Evolutionary conservation across 371 early-diverging fungal species (phyloP).

Genomic region (Nematocida displodere): DNA sequence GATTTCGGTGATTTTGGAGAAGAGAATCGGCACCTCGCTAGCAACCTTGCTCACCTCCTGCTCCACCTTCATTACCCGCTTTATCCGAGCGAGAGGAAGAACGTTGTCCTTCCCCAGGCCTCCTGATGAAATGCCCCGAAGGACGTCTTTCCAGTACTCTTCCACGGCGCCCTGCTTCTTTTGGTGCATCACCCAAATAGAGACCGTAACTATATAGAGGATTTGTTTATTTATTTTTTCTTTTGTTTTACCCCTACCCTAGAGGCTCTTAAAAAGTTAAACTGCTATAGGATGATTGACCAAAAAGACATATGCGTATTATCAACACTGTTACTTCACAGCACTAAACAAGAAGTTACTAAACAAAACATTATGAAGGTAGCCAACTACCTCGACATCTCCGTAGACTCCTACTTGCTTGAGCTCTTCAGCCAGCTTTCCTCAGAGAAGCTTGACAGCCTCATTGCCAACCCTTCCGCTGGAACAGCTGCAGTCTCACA

Average conservation of each 20-base stretch:
- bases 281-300: slow-evolving; percentile 54
- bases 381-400: slow-evolving; percentile 18
- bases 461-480: slow-evolving; percentile 41
- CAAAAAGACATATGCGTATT: slow-evolving; percentile 55
- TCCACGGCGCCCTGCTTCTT: slow-evolving; percentile 36
- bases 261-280: slow-evolving; percentile 51
- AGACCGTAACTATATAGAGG: neutral
- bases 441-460: slow-evolving; percentile 7
- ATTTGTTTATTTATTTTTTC: slow-evolving; percentile 40
- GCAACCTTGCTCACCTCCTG: slow-evolving; percentile 77
- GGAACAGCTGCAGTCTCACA: neutral
- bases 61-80: slow-evolving; percentile 98
- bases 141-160: slow-evolving; percentile 44
- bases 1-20: slow-evolving; percentile 89
- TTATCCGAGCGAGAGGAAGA: slow-evolving; percentile 92
- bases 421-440: slow-evolving; percentile 47
- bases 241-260: slow-evolving; percentile 42
- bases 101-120: slow-evolving; percentile 71
- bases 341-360: slow-evolving; percentile 11
- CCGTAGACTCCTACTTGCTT: slow-evolving; percentile 42
- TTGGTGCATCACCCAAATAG: neutral
- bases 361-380: slow-evolving; percentile 36
- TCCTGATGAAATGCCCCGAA: slow-evolving; percentile 16
- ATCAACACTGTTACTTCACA: slow-evolving; percentile 42
- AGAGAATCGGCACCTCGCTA: slow-evolving; percentile 78